Base-by-base conservation (phyloP, 441 rosid genomes). In the Populus hybrid region DNA sequence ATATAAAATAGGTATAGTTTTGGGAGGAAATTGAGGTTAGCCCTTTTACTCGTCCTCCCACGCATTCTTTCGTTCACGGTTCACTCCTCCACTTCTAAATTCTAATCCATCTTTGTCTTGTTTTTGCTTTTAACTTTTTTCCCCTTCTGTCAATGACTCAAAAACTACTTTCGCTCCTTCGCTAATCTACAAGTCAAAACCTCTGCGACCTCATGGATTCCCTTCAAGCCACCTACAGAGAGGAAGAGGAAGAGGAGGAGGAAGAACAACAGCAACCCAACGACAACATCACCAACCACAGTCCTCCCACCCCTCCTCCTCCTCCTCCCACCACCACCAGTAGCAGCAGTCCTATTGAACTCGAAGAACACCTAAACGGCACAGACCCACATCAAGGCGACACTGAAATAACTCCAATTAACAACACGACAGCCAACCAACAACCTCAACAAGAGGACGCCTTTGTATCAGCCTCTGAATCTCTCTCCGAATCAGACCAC, bases 401-500 rank as follows among this genome's bases (percentile, higher is more conserved):
- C 71, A 34, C 76, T 36, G 81, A 59, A 75, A 77, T 79, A 6
- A 28, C 81, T 28, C 75, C 67, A 26, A 78, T 72, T 32, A 73
- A 75, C 3, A 71, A 73, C 28, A 53, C 66, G 3, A 12, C 35
- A 3, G 68, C 30, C 75, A 57, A 20, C 23, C 63, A 57, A 20
- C 63, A 57, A 57, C 63, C 63, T 57, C 23, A 75, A 71, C 67
- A 75, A 21, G 80, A 80, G 42, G 83, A 80, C 28, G 64, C 42
- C 7, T 64, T 70, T 38, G 75, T 66, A 26, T 74, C 85, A 32
- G 67, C 79, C 35, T 87, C 91, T 64, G 92, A 89, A 36, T 88
- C 88, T 7, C 68, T 85, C 26, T 91, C 94, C 7, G 94, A 88
- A 75, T 92, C 90, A 21, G 90, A 82, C 79, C 94, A 82, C 79